Evolutionary conservation across 1,139 yeast genomes (phyloP).

Genomic region (Saccharomyces hybrid): DNA sequence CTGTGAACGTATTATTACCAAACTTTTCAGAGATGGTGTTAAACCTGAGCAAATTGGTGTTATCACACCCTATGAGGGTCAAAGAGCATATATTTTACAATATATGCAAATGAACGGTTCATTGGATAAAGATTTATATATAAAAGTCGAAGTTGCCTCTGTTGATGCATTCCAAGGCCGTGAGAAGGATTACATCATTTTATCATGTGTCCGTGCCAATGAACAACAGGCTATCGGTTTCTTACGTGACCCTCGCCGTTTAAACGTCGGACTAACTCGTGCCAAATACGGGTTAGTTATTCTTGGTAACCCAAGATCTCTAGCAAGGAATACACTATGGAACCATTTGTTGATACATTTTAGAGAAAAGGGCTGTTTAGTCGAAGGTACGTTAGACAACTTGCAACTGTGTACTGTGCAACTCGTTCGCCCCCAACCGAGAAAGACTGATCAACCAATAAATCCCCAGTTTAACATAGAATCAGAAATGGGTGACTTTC

Average conservation of each 20-base stretch:
- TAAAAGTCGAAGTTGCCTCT: slow-evolving; percentile 77
- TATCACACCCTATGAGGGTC: slow-evolving; percentile 93
- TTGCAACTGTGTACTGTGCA: slow-evolving; percentile 68
- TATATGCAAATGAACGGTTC: slow-evolving; percentile 72
- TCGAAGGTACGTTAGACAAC: slow-evolving; percentile 84
- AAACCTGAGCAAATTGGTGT: slow-evolving; percentile 80
- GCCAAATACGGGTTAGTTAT: slow-evolving; percentile 80
- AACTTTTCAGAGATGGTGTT: slow-evolving; percentile 73
- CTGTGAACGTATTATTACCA: slow-evolving; percentile 71
- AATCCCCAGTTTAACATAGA: slow-evolving; percentile 14
- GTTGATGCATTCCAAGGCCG: slow-evolving; percentile 97
- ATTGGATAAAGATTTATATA: slow-evolving; percentile 57
- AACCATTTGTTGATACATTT: slow-evolving; percentile 67
- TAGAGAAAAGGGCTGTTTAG: slow-evolving; percentile 79
- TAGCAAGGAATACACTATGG: slow-evolving; percentile 72
- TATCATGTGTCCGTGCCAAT: slow-evolving; percentile 89
- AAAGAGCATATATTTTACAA: slow-evolving; percentile 72
- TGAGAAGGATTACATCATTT: slow-evolving; percentile 81
- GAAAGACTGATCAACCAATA: slow-evolving; percentile 10
- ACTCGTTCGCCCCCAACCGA: slow-evolving; percentile 35
- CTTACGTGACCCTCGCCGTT: slow-evolving; percentile 78
- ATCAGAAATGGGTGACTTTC: slow-evolving; percentile 18
- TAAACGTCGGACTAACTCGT: slow-evolving; percentile 88
- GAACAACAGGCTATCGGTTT: slow-evolving; percentile 80
- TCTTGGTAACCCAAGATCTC: slow-evolving; percentile 76